Evolutionary conservation across 768 basidiomycete species (phyloP).

Genomic region (Thelephora ganbajun): DNA sequence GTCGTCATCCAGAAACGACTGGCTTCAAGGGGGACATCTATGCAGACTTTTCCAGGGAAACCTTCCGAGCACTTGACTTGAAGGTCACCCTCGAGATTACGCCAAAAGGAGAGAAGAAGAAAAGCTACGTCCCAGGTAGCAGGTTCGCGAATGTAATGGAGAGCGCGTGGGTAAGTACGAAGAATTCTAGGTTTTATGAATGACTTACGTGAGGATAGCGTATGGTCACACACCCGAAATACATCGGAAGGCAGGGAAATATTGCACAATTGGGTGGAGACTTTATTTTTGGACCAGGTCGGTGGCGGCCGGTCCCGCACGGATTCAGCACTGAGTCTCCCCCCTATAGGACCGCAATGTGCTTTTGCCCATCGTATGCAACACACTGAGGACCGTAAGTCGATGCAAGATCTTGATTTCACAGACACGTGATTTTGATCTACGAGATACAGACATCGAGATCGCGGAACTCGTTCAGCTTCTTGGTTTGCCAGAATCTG

Average conservation of each 20-base stretch:
- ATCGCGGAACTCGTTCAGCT: too few species aligned
- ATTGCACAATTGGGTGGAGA: conserved; percentile 49
- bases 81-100: conserved; percentile 28
- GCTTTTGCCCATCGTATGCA: conserved; percentile 43
- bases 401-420: too few species aligned
- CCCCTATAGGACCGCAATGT: conserved; percentile 26
- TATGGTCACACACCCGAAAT: conserved; percentile 23
- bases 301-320: conserved; percentile 1
- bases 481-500: too few species aligned
- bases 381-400: conserved; percentile 42
- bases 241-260: conserved; percentile 49
- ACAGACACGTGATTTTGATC: too few species aligned
- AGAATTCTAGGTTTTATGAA: too few species aligned
- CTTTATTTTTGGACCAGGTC: conserved; percentile 47
- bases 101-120: conserved; percentile 28
- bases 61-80: conserved; percentile 53
- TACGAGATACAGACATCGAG: too few species aligned
- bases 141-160: background rate
- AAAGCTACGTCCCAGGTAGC: conserved; percentile 28
- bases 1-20: conserved; percentile 24
- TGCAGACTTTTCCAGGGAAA: conserved; percentile 44
- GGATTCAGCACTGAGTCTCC: background rate
- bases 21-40: conserved; percentile 36
- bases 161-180: conserved; percentile 15
- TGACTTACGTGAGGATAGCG: too few species aligned